A percentile compares a stretch with the other conserved stretches of the same genome.
These are phyloP conservation scores for Debaryomycetaceae sp. DNA, from an alignment of 1,139 yeast genomes.

Conservation along the genomic window DNA sequence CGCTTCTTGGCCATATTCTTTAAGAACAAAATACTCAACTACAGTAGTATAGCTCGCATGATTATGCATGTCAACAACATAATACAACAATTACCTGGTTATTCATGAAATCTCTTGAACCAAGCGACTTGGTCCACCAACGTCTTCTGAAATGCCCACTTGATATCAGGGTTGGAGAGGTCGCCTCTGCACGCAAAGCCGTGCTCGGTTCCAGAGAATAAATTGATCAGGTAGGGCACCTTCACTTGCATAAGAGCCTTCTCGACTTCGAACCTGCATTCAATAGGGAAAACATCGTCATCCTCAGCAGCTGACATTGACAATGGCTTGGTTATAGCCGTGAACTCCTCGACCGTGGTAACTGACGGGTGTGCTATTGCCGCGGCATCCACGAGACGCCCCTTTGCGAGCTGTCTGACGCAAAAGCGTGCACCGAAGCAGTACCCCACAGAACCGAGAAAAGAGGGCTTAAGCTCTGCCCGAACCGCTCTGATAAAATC, in stretches of 20 bases:
- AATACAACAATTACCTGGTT: no score
- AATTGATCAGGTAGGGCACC: conserved; percentile 14
- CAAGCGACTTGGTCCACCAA: conserved; percentile 41
- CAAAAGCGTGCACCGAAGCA: conserved; percentile 13
- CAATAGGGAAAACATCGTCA: conserved; percentile 8
- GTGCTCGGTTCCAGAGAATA: conserved; percentile 11
- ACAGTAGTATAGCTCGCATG: no score
- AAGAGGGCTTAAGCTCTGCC: conserved; percentile 3
- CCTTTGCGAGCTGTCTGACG: conserved; percentile 7
- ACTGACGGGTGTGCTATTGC: conserved; percentile 14
- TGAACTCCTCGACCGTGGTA: conserved; percentile 9
- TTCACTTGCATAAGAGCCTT: conserved; percentile 8
- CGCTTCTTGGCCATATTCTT: no score
- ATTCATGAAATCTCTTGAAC: neutral
- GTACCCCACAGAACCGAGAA: conserved; percentile 10
- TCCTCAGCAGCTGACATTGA: conserved; percentile 11
- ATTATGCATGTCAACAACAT: no score
- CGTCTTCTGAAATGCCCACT: conserved; percentile 62
- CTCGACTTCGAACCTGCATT: conserved; percentile 9
- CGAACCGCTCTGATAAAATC: conserved; percentile 4
- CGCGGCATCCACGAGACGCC: conserved; percentile 8
- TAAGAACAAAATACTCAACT: no score
- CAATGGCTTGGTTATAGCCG: conserved; percentile 8
- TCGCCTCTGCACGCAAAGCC: conserved; percentile 42
- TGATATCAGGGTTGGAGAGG: conserved; percentile 35